Percentiles rank a stretch among this genome's conserved stretches.
These are phyloP conservation scores for Fraxinus xanthoxyloides DNA, from an alignment of 305 asterid genomes.

Conservation along the genomic window DNA sequence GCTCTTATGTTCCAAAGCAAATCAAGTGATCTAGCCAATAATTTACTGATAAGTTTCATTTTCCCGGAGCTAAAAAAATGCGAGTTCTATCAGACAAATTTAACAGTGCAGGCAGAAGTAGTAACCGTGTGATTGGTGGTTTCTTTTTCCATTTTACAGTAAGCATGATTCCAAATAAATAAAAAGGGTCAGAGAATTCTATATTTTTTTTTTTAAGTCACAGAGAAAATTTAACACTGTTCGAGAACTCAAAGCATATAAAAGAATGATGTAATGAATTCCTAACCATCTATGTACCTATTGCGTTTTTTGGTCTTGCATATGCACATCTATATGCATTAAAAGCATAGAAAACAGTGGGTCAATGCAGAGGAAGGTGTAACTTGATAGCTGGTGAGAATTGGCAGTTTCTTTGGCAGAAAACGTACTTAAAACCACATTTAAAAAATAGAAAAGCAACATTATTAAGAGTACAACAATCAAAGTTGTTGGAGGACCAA, in stretches of 20 bases:
- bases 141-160: background rate
- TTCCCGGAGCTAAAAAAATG: background rate
- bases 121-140: background rate
- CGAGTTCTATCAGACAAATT: background rate
- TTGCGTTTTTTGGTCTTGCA: background rate
- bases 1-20: conserved; percentile 5
- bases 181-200: background rate
- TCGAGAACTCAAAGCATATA: background rate
- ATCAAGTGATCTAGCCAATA: conserved; percentile 5
- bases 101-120: background rate
- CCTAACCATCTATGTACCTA: background rate
- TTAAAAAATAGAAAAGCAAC: background rate
- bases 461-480: background rate
- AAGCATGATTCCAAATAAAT: background rate
- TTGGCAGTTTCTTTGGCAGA: background rate
- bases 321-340: background rate
- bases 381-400: background rate
- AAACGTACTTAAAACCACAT: background rate
- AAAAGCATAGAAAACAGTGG: background rate
- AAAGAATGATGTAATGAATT: background rate
- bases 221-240: background rate
- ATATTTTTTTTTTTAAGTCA: background rate
- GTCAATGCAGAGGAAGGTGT: background rate
- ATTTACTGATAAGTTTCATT: background rate
- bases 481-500: background rate